phyloP scores from a whole-genome alignment of 2,329 filamentous ascomycete genomes.

The Trichocomaceae sp. region DNA sequence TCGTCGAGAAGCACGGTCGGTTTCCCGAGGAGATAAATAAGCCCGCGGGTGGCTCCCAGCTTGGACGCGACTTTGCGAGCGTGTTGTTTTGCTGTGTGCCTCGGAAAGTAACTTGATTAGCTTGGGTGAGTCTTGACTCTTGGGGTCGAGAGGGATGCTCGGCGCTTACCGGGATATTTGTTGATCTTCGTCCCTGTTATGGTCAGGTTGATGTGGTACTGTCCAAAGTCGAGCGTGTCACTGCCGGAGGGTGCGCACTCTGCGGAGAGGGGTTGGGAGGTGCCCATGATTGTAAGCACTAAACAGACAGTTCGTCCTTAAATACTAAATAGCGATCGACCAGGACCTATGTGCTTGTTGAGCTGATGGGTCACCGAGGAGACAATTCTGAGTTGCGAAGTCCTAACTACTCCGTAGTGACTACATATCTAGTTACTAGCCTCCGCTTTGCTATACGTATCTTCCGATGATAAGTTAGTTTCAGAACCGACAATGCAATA shows the following conservation, averaged over 20 bases:
- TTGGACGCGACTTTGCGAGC: conserved; percentile 41
- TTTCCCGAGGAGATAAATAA: conserved; percentile 53
- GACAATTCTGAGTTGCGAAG: no score
- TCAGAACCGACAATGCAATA: no score
- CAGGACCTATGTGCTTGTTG: no score
- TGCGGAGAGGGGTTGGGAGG: not conserved
- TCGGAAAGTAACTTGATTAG: conserved; percentile 1
- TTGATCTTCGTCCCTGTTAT: conserved; percentile 26
- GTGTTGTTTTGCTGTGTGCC: conserved; percentile 45
- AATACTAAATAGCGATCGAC: no score
- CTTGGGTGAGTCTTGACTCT: not conserved
- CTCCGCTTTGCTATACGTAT: no score
- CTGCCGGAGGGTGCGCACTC: not conserved
- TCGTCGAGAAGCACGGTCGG: conserved; percentile 48
- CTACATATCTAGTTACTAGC: no score
- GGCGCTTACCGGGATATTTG: conserved; percentile 35
- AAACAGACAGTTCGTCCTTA: no score
- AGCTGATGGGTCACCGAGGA: no score
- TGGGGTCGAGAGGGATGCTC: not conserved
- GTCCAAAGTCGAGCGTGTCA: not conserved
- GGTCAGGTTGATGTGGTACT: conserved; percentile 26
- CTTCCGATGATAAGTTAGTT: no score
- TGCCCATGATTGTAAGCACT: conserved; percentile 2
- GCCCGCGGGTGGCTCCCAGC: conserved; percentile 38
- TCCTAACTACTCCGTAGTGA: no score